These are phyloP conservation scores for Effrenium voratum DNA, from an alignment of 73 alveolate genomes.

Conservation along the genomic window DNA sequence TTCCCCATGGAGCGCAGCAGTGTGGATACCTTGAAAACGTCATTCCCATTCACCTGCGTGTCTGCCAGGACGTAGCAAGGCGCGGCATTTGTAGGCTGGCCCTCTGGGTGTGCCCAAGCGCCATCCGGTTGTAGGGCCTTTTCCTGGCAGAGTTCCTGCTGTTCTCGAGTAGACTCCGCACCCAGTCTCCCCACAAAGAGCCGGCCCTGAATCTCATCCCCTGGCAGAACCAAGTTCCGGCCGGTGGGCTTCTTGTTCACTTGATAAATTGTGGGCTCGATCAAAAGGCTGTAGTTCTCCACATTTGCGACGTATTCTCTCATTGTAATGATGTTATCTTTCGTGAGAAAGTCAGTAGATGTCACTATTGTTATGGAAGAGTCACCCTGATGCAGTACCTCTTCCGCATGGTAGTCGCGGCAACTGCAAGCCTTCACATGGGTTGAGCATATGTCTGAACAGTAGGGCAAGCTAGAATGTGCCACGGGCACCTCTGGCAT, in stretches of 20 bases:
- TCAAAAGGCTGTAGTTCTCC: neutral
- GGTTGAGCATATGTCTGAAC: neutral
- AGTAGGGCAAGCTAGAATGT: neutral
- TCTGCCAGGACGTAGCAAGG: conserved; percentile 7
- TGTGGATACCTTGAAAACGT: neutral
- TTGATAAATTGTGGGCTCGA: neutral
- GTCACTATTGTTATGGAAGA: conserved; percentile 1
- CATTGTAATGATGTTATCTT: neutral
- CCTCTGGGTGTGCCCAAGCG: no score
- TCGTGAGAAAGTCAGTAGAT: neutral
- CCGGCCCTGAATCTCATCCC: neutral
- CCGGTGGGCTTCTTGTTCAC: neutral
- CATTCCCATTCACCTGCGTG: neutral
- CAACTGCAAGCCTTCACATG: neutral
- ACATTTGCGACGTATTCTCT: neutral
- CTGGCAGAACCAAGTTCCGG: neutral
- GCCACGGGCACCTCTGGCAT: neutral
- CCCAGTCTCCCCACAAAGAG: neutral
- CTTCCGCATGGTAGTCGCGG: neutral
- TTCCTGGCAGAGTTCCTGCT: neutral
- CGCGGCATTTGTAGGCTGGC: no score
- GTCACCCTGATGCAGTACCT: neutral
- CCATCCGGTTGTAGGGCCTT: neutral
- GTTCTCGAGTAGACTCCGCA: neutral
- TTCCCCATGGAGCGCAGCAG: conserved; percentile 28